Conservation (phyloP, 768 basidiomycete genomes). For the Lactarius quietus region DNA sequence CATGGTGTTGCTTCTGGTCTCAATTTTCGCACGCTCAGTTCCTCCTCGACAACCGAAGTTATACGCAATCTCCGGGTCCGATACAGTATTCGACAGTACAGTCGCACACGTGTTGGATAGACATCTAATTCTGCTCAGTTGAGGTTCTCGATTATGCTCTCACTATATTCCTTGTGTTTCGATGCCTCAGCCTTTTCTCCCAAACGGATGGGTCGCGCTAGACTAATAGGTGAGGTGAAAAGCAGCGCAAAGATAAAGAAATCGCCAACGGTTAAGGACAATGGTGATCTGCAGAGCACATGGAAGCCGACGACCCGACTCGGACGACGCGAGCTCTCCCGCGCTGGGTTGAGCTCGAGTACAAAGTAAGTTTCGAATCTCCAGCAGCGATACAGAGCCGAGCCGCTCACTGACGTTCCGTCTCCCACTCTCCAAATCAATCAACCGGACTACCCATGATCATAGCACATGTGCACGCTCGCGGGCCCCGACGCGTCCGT, state of each 20-base stretch:
- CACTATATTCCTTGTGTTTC: too few species aligned
- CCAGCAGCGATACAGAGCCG: not conserved
- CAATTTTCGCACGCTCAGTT: too few species aligned
- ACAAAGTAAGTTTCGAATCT: conserved; percentile 48
- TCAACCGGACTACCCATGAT: not conserved
- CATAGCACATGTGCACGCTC: conserved; percentile 78
- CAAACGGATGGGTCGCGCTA: not conserved
- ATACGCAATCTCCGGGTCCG: too few species aligned
- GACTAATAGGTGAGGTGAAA: conserved; percentile 31
- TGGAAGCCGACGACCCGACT: conserved; percentile 92
- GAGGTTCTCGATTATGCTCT: too few species aligned
- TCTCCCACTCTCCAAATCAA: too few species aligned
- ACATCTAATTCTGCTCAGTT: too few species aligned
- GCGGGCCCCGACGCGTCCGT: conserved; percentile 64
- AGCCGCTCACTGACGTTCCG: too few species aligned
- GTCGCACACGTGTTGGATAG: too few species aligned
- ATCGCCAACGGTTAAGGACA: not conserved
- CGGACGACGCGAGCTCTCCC: conserved; percentile 66
- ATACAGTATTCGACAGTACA: too few species aligned
- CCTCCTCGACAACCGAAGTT: too few species aligned
- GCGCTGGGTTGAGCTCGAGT: conserved; percentile 93
- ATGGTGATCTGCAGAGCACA: conserved; percentile 58
- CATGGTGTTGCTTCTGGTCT: too few species aligned
- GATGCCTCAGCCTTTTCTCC: too few species aligned
- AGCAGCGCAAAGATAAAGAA: not conserved